Conservation (phyloP, 768 basidiomycete genomes). For the Tricholoma furcatifolium region DNA sequence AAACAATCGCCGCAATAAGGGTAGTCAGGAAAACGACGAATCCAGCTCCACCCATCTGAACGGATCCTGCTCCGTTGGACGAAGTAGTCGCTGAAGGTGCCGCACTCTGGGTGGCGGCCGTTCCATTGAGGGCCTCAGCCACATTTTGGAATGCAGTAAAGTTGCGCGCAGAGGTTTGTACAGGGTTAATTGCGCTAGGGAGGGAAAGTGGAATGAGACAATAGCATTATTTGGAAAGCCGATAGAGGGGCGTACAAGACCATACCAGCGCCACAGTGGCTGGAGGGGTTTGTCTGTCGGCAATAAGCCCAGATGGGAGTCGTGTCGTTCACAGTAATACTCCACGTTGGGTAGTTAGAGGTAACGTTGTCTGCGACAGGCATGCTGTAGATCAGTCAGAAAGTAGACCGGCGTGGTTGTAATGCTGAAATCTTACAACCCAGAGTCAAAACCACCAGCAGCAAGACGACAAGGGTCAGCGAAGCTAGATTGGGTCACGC, state of each 20-base stretch:
- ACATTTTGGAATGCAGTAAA: conserved; percentile 57
- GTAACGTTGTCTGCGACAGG: conserved; percentile 43
- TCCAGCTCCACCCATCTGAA: conserved; percentile 32
- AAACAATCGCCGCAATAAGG: conserved; percentile 34
- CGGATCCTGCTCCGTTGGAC: conserved; percentile 29
- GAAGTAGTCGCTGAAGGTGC: conserved; percentile 19
- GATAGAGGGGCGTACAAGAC: conserved; percentile 39
- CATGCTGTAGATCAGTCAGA: conserved; percentile 22
- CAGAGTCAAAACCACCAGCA: conserved; percentile 51
- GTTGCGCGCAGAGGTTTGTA: conserved; percentile 45
- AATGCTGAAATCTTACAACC: conserved; percentile 41
- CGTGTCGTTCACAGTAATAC: conserved; percentile 56
- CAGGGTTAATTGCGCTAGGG: conserved; percentile 54
- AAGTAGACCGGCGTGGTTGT: background rate
- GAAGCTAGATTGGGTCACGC: conserved; percentile 63
- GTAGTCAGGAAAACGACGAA: conserved; percentile 27
- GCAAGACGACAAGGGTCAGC: conserved; percentile 54
- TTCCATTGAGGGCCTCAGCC: conserved; percentile 54
- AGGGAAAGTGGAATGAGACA: background rate
- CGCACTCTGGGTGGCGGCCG: conserved; percentile 34
- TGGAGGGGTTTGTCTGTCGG: conserved; percentile 35
- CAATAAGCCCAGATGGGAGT: conserved; percentile 56
- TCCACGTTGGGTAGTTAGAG: conserved; percentile 50
- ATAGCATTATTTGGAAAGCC: background rate
- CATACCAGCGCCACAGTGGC: conserved; percentile 55